A percentile compares a stretch with the other conserved stretches of the same genome.
These are phyloP conservation scores for Solidago caesia DNA, from an alignment of 129 eudicot species.

Conservation along the genomic window DNA sequence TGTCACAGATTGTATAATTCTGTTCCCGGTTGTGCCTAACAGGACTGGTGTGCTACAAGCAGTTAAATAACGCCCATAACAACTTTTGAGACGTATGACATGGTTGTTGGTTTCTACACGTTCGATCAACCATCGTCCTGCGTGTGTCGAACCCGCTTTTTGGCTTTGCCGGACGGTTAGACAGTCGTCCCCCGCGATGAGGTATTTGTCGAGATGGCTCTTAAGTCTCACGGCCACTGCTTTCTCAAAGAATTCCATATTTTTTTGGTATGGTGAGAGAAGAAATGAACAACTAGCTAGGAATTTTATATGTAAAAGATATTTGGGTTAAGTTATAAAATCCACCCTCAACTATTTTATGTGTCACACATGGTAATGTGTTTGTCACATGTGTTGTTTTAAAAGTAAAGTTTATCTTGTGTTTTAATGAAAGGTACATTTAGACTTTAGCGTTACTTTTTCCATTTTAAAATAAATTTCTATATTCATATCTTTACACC, in stretches of 20 bases:
- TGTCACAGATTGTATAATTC: constrained; percentile 54
- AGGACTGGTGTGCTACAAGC: constrained; percentile 66
- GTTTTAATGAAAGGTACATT: too few species aligned
- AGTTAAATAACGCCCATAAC: constrained; percentile 67
- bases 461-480: too few species aligned
- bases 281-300: background rate
- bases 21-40: constrained; percentile 74
- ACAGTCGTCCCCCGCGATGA: constrained; percentile 74
- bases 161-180: constrained; percentile 68
- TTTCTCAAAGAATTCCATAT: constrained; percentile 68
- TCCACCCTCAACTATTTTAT: background rate
- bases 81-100: constrained; percentile 65
- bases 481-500: too few species aligned
- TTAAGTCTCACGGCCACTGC: constrained; percentile 61
- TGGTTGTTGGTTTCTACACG: constrained; percentile 44
- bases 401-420: background rate
- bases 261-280: background rate
- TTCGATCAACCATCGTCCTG: constrained; percentile 80
- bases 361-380: background rate
- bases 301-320: background rate
- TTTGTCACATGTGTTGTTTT: constrained; percentile 2
- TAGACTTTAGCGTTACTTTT: too few species aligned
- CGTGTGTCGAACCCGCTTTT: constrained; percentile 37
- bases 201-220: constrained; percentile 76
- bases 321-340: background rate